Evolutionary conservation across 192 early-diverging fungal species (phyloP).

Genomic region (Rhizophlyctis rosea): DNA sequence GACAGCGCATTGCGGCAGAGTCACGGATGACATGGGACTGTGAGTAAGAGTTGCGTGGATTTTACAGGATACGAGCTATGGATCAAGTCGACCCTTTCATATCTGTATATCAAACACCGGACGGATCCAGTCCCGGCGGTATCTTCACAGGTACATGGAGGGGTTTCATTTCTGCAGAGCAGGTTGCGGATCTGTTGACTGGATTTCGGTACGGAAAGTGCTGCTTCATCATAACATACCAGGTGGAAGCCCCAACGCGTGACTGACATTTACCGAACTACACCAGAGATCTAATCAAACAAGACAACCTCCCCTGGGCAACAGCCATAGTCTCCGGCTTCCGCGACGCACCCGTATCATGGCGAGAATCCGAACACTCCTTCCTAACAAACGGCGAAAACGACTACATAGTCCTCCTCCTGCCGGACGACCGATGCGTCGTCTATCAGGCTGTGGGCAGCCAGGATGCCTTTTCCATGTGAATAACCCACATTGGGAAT

Average conservation of each 20-base stretch:
- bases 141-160: not conserved
- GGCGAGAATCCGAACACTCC: conserved; percentile 17
- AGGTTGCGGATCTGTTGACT: not conserved
- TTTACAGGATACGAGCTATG: not conserved
- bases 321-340: conserved; percentile 30
- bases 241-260: not conserved
- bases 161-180: conserved; percentile 13
- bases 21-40: no score
- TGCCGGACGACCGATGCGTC: conserved; percentile 4
- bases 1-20: no score
- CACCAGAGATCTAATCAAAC: not conserved
- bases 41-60: no score
- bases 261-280: not conserved
- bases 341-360: conserved; percentile 31
- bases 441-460: conserved; percentile 17
- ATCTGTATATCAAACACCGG: conserved; percentile 19
- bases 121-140: not conserved
- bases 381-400: conserved; percentile 23
- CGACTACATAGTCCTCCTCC: conserved; percentile 23
- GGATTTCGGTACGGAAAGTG: not conserved
- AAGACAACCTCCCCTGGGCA: conserved; percentile 19
- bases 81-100: conserved; percentile 22
- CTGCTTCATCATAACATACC: not conserved
- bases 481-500: no score
- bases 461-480: conserved; percentile 19